These are phyloP conservation scores for Colletotrichum lupini DNA, from an alignment of 2,329 filamentous ascomycete genomes.

Conservation along the genomic window DNA sequence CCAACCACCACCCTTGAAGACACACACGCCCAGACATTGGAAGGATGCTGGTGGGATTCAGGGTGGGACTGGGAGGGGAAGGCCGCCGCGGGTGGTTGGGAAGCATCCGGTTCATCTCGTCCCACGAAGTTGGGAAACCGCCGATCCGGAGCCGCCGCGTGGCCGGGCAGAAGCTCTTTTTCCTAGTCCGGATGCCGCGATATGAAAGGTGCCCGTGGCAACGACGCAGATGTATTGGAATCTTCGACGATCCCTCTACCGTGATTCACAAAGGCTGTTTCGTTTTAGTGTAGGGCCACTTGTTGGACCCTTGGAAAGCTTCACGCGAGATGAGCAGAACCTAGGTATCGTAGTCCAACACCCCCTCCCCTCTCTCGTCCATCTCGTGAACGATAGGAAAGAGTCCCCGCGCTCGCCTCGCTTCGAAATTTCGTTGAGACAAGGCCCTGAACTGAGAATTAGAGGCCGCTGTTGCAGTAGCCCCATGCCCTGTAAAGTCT, in stretches of 20 bases:
- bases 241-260: not conserved
- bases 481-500: constrained; percentile 11
- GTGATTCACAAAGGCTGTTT: not conserved
- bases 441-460: not conserved
- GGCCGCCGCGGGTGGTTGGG: not conserved
- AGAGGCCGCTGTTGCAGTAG: not conserved
- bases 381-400: not conserved
- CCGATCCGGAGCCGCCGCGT: constrained; percentile 31
- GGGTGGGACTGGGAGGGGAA: not conserved
- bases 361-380: not conserved
- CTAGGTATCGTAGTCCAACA: not conserved
- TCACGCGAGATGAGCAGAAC: not conserved
- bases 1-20: not conserved
- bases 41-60: constrained; percentile 8
- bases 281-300: not conserved
- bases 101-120: constrained; percentile 13
- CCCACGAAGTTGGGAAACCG: constrained; percentile 29
- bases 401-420: not conserved
- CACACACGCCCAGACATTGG: constrained; percentile 2
- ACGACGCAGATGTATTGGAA: not conserved
- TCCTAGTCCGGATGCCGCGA: constrained; percentile 9
- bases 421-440: constrained; percentile 8
- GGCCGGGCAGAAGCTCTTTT: constrained; percentile 6
- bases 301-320: not conserved
- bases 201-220: not conserved